Conservation (phyloP, 345 rosid genomes). For the Ceriops tagal region DNA sequence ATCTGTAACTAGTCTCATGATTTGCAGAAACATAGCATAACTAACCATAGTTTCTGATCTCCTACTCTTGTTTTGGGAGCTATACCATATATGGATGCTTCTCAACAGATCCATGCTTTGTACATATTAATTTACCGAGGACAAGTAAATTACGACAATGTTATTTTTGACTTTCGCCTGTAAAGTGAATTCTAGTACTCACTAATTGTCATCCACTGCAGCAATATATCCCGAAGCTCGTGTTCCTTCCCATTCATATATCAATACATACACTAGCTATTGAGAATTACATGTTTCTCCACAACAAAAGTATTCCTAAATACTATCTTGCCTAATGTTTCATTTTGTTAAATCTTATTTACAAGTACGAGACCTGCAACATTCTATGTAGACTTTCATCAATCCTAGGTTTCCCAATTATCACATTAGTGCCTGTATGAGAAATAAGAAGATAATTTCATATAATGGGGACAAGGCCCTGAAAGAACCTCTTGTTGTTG, state of each 20-base stretch:
- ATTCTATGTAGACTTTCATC: constrained; percentile 42
- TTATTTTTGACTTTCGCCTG: too few species aligned
- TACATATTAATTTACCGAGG: neutral
- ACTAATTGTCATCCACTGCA: neutral
- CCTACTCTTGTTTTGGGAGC: neutral
- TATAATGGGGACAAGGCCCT: constrained; percentile 19
- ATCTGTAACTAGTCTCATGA: constrained; percentile 26
- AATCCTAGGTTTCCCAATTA: constrained; percentile 30
- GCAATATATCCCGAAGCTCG: neutral
- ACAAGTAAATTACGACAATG: neutral
- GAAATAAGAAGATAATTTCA: constrained; percentile 37
- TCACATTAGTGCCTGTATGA: constrained; percentile 38
- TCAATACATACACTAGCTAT: constrained; percentile 22
- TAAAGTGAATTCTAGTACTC: too few species aligned
- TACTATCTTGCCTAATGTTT: constrained; percentile 31
- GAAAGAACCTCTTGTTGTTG: constrained; percentile 24
- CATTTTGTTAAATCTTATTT: constrained; percentile 48
- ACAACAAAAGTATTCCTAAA: constrained; percentile 23
- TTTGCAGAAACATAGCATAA: constrained; percentile 24
- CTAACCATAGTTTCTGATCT: constrained; percentile 5
- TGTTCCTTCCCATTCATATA: constrained; percentile 14
- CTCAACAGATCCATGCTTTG: neutral
- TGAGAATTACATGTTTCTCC: constrained; percentile 20
- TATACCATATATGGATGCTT: neutral
- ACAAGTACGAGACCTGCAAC: constrained; percentile 42